Evolutionary conservation across 371 early-diverging fungal genomes (phyloP).

Genomic region (Syncephalastrum contaminatum): DNA sequence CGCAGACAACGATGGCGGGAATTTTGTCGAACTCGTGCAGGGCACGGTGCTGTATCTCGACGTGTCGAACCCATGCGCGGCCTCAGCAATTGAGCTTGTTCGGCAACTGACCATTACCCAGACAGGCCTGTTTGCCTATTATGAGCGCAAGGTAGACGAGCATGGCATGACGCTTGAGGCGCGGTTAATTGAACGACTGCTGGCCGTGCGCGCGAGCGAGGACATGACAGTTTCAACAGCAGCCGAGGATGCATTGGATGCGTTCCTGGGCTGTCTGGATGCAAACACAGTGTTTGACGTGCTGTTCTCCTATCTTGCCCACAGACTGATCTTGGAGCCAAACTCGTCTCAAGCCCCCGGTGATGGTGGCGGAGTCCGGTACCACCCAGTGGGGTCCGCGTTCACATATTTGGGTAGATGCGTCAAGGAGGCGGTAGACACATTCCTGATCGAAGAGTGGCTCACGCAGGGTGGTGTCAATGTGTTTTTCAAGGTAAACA

Average conservation of each 20-base stretch:
- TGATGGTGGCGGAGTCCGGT: constrained; percentile 16
- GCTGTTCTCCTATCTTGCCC: constrained; percentile 37
- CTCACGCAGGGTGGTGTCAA: constrained; percentile 35
- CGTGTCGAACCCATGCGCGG: neutral
- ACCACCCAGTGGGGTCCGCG: constrained; percentile 48
- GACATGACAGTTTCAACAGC: constrained; percentile 42
- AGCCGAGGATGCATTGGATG: constrained; percentile 52
- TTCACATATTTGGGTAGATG: constrained; percentile 46
- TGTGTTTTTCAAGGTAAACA: constrained; percentile 42
- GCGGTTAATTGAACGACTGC: constrained; percentile 27
- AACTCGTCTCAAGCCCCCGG: constrained; percentile 10
- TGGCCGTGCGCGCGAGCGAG: constrained; percentile 25
- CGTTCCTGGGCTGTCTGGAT: constrained; percentile 33
- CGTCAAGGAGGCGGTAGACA: constrained; percentile 37
- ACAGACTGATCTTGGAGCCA: constrained; percentile 28
- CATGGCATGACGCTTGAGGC: constrained; percentile 39
- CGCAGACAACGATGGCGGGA: constrained; percentile 37
- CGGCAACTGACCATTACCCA: constrained; percentile 43
- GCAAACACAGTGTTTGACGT: constrained; percentile 46
- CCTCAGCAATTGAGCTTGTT: constrained; percentile 30
- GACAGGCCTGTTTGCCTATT: constrained; percentile 38
- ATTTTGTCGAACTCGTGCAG: constrained; percentile 44
- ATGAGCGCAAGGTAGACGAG: constrained; percentile 34
- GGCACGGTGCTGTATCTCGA: constrained; percentile 22
- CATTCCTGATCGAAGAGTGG: constrained; percentile 43